These are phyloP conservation scores for Entonaema liquescens DNA, from an alignment of 495 filamentous ascomycete genomes.

Conservation along the genomic window DNA sequence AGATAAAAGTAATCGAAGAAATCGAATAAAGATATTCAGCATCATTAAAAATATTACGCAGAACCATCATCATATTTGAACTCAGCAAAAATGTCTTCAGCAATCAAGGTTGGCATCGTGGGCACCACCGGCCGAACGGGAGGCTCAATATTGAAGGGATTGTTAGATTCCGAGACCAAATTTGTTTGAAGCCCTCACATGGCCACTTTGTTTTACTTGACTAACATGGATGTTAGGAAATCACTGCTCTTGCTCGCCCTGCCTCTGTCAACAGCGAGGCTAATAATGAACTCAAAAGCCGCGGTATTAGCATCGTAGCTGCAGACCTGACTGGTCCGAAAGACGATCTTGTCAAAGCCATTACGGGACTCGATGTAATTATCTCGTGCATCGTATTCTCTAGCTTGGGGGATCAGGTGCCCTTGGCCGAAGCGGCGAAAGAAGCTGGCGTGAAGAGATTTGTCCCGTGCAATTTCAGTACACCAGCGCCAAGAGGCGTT, in stretches of 20 bases:
- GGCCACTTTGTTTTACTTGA: neutral
- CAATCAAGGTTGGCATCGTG: conserved; percentile 38
- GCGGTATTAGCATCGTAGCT: conserved; percentile 58
- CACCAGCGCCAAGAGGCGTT: conserved; percentile 57
- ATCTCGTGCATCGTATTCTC: conserved; percentile 57
- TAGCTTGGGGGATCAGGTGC: conserved; percentile 58
- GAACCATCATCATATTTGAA: neutral
- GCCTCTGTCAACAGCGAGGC: conserved; percentile 59
- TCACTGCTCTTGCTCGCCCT: conserved; percentile 60
- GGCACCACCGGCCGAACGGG: conserved; percentile 51
- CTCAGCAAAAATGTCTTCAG: neutral
- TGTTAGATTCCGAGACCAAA: conserved; percentile 35
- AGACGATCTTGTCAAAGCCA: conserved; percentile 53
- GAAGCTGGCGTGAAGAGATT: conserved; percentile 65
- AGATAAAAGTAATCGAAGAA: neutral
- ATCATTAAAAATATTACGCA: no score
- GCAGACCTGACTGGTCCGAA: conserved; percentile 57
- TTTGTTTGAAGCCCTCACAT: conserved; percentile 31
- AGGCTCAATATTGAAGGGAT: conserved; percentile 40
- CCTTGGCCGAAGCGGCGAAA: conserved; percentile 64
- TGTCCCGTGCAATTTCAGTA: conserved; percentile 65
- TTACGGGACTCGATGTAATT: conserved; percentile 62
- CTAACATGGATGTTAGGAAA: conserved; percentile 49
- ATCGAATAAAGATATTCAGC: neutral
- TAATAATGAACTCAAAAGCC: conserved; percentile 51